phyloP scores from a whole-genome alignment of 2,329 filamentous ascomycete genomes.

The Fusarium phyllophilum region DNA sequence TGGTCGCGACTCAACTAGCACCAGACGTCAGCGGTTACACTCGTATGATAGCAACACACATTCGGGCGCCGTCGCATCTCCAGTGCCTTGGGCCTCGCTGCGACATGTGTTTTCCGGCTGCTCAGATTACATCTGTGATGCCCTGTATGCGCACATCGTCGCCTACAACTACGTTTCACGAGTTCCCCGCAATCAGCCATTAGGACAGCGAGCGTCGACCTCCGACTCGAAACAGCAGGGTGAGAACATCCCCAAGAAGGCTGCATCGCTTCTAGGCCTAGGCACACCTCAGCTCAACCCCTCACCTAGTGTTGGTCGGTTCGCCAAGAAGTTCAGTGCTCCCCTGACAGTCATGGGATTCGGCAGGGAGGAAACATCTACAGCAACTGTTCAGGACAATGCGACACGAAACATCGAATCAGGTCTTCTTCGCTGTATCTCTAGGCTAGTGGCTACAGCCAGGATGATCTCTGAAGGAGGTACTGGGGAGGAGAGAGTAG shows the following conservation, averaged over 20 bases:
- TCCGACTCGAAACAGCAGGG: constrained; percentile 37
- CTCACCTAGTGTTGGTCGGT: constrained; percentile 35
- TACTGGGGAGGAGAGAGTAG: constrained; percentile 43
- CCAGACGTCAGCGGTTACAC: constrained; percentile 32
- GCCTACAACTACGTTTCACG: constrained; percentile 68
- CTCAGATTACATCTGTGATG: constrained; percentile 66
- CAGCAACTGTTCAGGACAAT: constrained; percentile 44
- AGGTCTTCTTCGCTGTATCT: constrained; percentile 62
- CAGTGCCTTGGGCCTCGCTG: constrained; percentile 57
- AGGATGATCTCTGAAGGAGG: constrained; percentile 49
- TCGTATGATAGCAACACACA: constrained; percentile 16
- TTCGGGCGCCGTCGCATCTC: constrained; percentile 27
- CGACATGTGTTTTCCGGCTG: constrained; percentile 63
- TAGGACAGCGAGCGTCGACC: constrained; percentile 24
- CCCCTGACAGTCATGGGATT: constrained; percentile 42
- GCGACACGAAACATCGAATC: constrained; percentile 58
- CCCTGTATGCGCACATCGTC: constrained; percentile 67
- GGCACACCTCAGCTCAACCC: constrained; percentile 38
- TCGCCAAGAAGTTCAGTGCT: constrained; percentile 42
- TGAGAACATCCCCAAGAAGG: constrained; percentile 61
- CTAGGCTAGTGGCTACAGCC: constrained; percentile 61
- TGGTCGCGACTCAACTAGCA: constrained; percentile 31
- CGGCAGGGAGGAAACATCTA: constrained; percentile 42
- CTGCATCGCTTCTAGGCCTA: constrained; percentile 62
- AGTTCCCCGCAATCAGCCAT: constrained; percentile 39